phyloP scores from a whole-genome alignment of 2,329 filamentous ascomycete genomes.

The Penicillium sp. region DNA sequence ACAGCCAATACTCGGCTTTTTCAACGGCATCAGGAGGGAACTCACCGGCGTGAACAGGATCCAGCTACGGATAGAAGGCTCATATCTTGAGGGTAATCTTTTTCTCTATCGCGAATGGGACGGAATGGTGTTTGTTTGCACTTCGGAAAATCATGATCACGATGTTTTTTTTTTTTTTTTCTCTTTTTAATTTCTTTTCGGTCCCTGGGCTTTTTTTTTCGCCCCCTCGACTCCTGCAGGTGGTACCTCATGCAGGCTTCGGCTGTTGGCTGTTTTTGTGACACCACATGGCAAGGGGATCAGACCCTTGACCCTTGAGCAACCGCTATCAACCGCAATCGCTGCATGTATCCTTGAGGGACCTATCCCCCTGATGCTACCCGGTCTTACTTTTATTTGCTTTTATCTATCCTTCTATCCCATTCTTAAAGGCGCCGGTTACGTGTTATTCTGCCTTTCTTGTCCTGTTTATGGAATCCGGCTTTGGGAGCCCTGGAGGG shows the following conservation, averaged over 20 bases:
- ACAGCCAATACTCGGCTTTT: slow-evolving; percentile 8
- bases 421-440: slow-evolving; percentile 26
- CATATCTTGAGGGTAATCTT: slow-evolving; percentile 22
- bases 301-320: slow-evolving; percentile 1
- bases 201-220: slow-evolving; percentile 2
- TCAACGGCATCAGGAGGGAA: slow-evolving; percentile 6
- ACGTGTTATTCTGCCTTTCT: slow-evolving; percentile 20
- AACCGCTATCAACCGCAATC: background rate
- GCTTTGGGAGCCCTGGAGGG: slow-evolving; percentile 6
- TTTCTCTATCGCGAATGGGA: slow-evolving; percentile 22
- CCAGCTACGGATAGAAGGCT: slow-evolving; percentile 26
- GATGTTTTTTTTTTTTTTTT: slow-evolving; percentile 19
- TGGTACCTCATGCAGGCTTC: slow-evolving; percentile 2
- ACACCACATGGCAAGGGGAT: slow-evolving; percentile 7
- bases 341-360: slow-evolving; percentile 4
- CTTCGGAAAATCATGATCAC: slow-evolving; percentile 27
- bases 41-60: slow-evolving; percentile 21
- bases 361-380: background rate
- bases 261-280: slow-evolving; percentile 1
- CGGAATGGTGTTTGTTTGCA: slow-evolving; percentile 24
- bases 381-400: slow-evolving; percentile 18
- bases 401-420: slow-evolving; percentile 23
- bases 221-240: slow-evolving; percentile 2
- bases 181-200: slow-evolving; percentile 5
- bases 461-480: slow-evolving; percentile 4